Conservation (phyloP, 441 rosid genomes). For the Populus hybrid region DNA sequence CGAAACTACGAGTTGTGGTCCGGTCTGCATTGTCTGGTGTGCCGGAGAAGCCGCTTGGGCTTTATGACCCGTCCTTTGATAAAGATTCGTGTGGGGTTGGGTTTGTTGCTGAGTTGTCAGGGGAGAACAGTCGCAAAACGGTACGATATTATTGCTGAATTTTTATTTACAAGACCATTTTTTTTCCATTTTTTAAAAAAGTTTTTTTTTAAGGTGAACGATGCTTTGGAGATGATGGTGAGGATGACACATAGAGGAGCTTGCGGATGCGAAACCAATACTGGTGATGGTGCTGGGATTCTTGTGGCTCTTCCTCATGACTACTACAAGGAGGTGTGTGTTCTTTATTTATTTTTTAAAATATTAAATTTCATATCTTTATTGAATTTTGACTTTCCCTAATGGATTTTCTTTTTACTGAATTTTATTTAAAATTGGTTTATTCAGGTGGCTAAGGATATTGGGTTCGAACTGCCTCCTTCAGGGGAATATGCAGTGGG, state of each 20-base stretch:
- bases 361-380: not conserved
- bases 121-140: slow-evolving; percentile 86
- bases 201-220: slow-evolving; percentile 52
- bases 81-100: slow-evolving; percentile 99
- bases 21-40: slow-evolving; percentile 74
- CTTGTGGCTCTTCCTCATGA: slow-evolving; percentile 88
- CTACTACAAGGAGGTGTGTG: slow-evolving; percentile 62
- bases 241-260: slow-evolving; percentile 99
- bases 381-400: not conserved
- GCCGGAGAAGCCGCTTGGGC: slow-evolving; percentile 96
- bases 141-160: slow-evolving; percentile 32
- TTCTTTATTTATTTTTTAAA: not conserved
- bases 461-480: slow-evolving; percentile 80
- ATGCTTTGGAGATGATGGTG: slow-evolving; percentile 94
- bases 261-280: slow-evolving; percentile 96
- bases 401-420: not conserved
- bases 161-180: not conserved
- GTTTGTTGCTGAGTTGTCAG: slow-evolving; percentile 93
- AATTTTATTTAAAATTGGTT: not conserved
- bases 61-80: slow-evolving; percentile 88
- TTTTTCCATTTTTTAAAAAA: not conserved
- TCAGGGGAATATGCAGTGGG: slow-evolving; percentile 94
- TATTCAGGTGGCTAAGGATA: slow-evolving; percentile 57
- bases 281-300: slow-evolving; percentile 99
- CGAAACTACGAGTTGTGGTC: slow-evolving; percentile 72